These are phyloP conservation scores for Athelia sp. DNA, from an alignment of 1,284 basidiomycete genomes.

Conservation along the genomic window DNA sequence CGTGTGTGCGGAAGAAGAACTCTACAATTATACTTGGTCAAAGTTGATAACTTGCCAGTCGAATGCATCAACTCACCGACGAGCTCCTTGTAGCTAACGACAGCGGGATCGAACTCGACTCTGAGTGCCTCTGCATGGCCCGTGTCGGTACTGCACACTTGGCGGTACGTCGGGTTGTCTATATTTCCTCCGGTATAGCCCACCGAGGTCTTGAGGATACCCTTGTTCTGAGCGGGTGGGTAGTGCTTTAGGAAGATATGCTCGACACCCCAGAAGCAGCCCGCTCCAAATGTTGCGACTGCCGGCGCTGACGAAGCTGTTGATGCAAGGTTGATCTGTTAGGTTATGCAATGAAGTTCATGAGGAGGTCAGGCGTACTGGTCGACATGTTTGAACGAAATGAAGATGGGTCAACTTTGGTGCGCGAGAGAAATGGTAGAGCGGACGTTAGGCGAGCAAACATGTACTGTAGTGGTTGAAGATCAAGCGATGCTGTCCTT, in stretches of 20 bases:
- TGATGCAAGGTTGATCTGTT: not conserved
- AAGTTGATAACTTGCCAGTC: too few relatives aligned
- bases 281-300: conserved; percentile 74
- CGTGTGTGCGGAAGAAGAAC: conserved; percentile 94
- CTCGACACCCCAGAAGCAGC: conserved; percentile 85
- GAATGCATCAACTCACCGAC: conserved; percentile 51
- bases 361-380: not conserved
- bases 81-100: conserved; percentile 79
- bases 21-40: conserved; percentile 53
- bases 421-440: not conserved
- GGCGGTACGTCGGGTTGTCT: conserved; percentile 60
- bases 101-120: conserved; percentile 79
- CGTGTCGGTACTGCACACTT: conserved; percentile 81
- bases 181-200: conserved; percentile 74
- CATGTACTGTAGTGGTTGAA: not conserved
- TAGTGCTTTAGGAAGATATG: conserved; percentile 85
- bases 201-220: conserved; percentile 53
- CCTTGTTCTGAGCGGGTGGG: conserved; percentile 58
- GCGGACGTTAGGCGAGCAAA: not conserved
- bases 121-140: conserved; percentile 88
- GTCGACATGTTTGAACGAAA: conserved; percentile 10
- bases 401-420: conserved; percentile 6
- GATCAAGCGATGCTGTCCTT: not conserved
- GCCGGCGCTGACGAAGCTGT: conserved; percentile 30
- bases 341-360: not conserved